Conservation (phyloP, 139 green algal genomes). For the Chlorella sp. region DNA sequence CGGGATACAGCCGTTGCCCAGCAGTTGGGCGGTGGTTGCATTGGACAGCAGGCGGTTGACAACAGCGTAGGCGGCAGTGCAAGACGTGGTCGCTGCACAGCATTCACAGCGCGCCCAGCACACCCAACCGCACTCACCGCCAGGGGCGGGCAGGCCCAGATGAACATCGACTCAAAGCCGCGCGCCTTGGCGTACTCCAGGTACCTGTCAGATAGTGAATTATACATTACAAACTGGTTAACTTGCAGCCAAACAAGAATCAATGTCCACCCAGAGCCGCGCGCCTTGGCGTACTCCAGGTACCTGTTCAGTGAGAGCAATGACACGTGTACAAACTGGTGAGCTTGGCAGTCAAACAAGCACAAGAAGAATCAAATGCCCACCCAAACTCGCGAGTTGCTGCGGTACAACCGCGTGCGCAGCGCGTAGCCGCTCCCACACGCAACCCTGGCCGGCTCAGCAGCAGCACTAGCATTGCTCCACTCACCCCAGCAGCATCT, state of each 20-base stretch:
- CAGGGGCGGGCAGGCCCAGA: slow-evolving; percentile 98
- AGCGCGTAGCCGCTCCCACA: no score
- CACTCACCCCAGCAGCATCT: slow-evolving; percentile 82
- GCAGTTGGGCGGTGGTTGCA: no score
- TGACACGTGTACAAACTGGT: background rate
- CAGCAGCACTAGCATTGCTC: no score
- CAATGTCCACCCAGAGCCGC: slow-evolving; percentile 85
- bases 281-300: slow-evolving; percentile 79
- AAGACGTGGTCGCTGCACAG: no score
- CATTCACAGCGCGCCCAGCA: background rate
- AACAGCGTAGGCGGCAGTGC: no score
- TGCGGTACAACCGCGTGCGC: no score
- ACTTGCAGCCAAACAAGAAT: background rate
- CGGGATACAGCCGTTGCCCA: no score
- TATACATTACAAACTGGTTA: no score
- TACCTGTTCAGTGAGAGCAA: slow-evolving; percentile 76
- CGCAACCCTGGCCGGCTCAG: no score
- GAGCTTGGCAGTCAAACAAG: background rate
- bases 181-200: slow-evolving; percentile 83
- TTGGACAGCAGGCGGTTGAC: no score
- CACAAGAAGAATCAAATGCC: background rate
- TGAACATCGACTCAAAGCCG: slow-evolving; percentile 96
- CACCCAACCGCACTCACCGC: slow-evolving; percentile 59
- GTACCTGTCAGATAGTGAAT: no score
- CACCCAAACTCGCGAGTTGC: background rate